phyloP scores from a whole-genome alignment of 225 moss, liverwort and hornwort species.

The Physcomitrium patens region DNA sequence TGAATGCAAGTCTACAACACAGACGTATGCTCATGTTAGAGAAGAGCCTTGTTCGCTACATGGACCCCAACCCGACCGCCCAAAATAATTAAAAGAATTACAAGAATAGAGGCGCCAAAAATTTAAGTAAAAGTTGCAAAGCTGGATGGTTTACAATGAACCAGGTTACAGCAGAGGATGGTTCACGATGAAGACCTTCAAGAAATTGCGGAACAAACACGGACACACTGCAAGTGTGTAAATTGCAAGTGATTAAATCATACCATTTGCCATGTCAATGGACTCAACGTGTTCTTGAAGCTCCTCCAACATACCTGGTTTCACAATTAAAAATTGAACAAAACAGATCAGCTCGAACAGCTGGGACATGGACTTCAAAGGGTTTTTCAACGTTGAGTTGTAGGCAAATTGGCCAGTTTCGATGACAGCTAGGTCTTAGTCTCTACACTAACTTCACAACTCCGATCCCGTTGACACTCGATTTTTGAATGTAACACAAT shows the following conservation, averaged over 20 bases:
- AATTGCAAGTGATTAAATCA: neutral
- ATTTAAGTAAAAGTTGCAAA: neutral
- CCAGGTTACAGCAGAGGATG: neutral
- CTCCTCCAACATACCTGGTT: slow-evolving; percentile 94
- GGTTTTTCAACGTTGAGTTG: neutral
- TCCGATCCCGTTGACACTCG: neutral
- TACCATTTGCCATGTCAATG: slow-evolving; percentile 96
- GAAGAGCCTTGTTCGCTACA: neutral
- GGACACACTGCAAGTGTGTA: neutral
- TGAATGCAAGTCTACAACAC: slow-evolving; percentile 76
- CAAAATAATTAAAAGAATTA: neutral
- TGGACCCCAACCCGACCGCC: neutral
- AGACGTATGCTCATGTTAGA: slow-evolving; percentile 20
- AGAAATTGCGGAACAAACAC: neutral
- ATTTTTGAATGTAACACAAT: neutral
- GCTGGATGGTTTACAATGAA: neutral
- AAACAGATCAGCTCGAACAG: neutral
- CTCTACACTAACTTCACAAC: neutral
- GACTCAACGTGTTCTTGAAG: slow-evolving; percentile 96
- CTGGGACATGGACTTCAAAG: slow-evolving; percentile 7
- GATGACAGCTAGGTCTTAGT: neutral
- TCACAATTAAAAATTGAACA: neutral
- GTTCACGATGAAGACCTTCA: neutral
- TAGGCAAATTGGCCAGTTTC: neutral
- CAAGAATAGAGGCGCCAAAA: neutral